These are phyloP conservation scores for Saccharomyces paradoxus DNA, from an alignment of 805 yeast species.

Conservation along the genomic window DNA sequence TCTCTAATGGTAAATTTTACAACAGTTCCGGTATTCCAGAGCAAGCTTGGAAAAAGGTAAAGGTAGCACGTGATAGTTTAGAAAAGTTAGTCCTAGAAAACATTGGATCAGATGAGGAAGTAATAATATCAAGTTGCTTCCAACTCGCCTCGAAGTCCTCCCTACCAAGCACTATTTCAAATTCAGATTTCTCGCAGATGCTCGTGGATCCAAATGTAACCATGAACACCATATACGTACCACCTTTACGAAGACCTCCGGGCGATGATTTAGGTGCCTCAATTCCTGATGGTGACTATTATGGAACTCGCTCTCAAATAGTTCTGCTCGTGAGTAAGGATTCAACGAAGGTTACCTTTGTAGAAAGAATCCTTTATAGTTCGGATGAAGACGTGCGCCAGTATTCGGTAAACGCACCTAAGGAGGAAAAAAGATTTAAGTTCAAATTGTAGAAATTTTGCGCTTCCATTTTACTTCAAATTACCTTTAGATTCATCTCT, in stretches of 20 bases:
- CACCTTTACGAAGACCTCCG: constrained; percentile 43
- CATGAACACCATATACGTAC: constrained; percentile 59
- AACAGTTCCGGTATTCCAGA: constrained; percentile 19
- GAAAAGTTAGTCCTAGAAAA: constrained; percentile 24
- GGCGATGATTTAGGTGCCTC: constrained; percentile 27
- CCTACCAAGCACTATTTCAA: constrained; percentile 11
- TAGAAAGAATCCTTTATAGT: constrained; percentile 54
- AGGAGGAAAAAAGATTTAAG: constrained; percentile 18
- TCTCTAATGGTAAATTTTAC: constrained; percentile 28
- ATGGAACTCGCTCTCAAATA: constrained; percentile 87
- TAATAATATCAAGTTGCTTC: constrained; percentile 41
- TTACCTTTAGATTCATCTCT: not conserved
- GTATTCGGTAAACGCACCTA: constrained; percentile 17
- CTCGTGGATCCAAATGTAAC: constrained; percentile 33
- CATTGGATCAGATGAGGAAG: constrained; percentile 26
- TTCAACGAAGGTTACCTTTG: constrained; percentile 44
- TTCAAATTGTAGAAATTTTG: constrained; percentile 10
- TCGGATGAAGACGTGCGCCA: constrained; percentile 31
- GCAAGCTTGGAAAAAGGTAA: constrained; percentile 71
- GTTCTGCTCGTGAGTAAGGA: constrained; percentile 49
- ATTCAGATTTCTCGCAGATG: not conserved
- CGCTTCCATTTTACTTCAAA: not conserved
- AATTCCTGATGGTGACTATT: constrained; percentile 42
- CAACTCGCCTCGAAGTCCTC: constrained; percentile 44
- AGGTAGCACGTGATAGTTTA: constrained; percentile 43